Conservation (phyloP, 1,139 yeast genomes). For the Protomyces macrosporus region DNA sequence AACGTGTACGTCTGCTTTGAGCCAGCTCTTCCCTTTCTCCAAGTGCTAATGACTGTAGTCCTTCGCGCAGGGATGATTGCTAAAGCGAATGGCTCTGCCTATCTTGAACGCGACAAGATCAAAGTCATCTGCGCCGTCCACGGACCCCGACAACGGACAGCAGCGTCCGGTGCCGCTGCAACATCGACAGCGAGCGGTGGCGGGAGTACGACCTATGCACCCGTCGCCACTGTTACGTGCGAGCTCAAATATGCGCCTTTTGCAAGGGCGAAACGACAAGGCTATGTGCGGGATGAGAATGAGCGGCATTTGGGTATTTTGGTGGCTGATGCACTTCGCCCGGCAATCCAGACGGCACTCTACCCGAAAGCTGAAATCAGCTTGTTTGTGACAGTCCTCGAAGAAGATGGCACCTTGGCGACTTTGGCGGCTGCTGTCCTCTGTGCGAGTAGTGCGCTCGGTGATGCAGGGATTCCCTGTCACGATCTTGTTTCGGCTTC, state of each 20-base stretch:
- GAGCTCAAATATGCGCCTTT: slow-evolving; percentile 5
- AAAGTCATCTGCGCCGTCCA: slow-evolving; percentile 3
- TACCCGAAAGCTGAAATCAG: slow-evolving; percentile 26
- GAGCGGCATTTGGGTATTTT: neutral
- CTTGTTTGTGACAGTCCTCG: slow-evolving; percentile 14
- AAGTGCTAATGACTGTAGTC: neutral
- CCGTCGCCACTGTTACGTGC: neutral
- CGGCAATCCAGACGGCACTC: slow-evolving; percentile 1
- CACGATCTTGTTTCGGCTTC: slow-evolving; percentile 7
- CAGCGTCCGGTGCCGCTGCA: neutral
- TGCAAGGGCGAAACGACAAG: neutral
- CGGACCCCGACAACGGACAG: slow-evolving; percentile 8
- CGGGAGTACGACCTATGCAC: neutral
- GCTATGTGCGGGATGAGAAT: neutral
- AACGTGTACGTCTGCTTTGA: neutral
- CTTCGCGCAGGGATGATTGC: neutral
- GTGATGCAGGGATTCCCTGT: slow-evolving; percentile 7
- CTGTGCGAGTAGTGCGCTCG: slow-evolving; percentile 7
- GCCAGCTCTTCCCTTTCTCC: neutral
- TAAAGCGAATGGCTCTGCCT: slow-evolving; percentile 6
- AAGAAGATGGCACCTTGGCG: slow-evolving; percentile 1
- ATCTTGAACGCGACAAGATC: slow-evolving; percentile 1
- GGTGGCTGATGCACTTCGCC: slow-evolving; percentile 8
- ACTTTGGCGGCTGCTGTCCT: slow-evolving; percentile 3
- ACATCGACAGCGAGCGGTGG: neutral